Evolutionary conservation across 2,329 filamentous ascomycete genomes (phyloP).

Genomic region (Xylaria sp.): DNA sequence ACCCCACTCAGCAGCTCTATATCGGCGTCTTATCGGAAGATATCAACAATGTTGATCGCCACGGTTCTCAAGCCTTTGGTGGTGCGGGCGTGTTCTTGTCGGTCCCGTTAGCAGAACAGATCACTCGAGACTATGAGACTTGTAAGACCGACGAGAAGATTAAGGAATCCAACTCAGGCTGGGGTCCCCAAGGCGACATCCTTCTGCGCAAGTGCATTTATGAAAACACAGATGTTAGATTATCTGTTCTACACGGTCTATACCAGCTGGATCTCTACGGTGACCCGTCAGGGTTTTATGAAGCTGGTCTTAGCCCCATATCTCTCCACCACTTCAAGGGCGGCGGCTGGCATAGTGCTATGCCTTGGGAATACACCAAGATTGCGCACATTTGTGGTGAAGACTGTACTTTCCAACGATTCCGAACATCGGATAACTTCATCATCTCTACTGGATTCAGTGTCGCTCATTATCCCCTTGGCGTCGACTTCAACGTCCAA

Average conservation of each 20-base stretch:
- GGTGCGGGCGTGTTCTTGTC: constrained; percentile 73
- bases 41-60: constrained; percentile 67
- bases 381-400: constrained; percentile 69
- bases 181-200: constrained; percentile 71
- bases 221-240: constrained; percentile 68
- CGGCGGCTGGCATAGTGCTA: constrained; percentile 65
- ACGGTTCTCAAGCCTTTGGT: constrained; percentile 72
- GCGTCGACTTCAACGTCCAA: constrained; percentile 61
- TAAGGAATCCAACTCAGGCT: constrained; percentile 65
- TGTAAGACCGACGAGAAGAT: constrained; percentile 64
- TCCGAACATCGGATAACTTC: constrained; percentile 64
- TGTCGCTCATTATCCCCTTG: constrained; percentile 65
- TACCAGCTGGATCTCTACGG: constrained; percentile 71
- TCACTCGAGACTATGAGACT: constrained; percentile 57
- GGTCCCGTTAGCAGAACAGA: constrained; percentile 59
- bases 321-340: constrained; percentile 74
- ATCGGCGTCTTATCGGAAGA: constrained; percentile 72
- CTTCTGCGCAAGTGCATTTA: constrained; percentile 73
- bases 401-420: constrained; percentile 69
- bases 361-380: constrained; percentile 67
- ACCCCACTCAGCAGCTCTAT: constrained; percentile 65
- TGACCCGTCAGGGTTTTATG: constrained; percentile 72
- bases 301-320: constrained; percentile 68
- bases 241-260: constrained; percentile 67
- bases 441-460: constrained; percentile 71